Evolutionary conservation across 768 basidiomycete genomes (phyloP).

Genomic region (Phaffia tasmanica): DNA sequence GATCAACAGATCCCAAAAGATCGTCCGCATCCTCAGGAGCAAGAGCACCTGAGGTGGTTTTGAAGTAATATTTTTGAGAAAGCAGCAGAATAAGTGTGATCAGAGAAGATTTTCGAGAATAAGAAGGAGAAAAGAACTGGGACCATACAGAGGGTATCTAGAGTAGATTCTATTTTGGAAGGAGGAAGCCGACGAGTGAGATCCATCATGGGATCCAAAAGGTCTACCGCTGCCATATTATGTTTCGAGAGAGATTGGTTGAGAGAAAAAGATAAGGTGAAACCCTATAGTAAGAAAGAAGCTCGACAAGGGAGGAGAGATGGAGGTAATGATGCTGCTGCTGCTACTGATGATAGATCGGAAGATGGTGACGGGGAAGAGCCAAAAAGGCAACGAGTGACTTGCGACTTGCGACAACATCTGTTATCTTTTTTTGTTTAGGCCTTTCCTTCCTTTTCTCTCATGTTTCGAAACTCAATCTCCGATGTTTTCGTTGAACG

Average conservation of each 20-base stretch:
- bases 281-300: no score
- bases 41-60: slow-evolving; percentile 39
- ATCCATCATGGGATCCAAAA: slow-evolving; percentile 75
- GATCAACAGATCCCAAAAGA: slow-evolving; percentile 85
- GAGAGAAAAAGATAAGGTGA: not conserved
- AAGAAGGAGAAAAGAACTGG: not conserved
- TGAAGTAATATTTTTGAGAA: not conserved
- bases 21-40: slow-evolving; percentile 92
- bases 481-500: no score
- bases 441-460: no score
- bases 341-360: no score
- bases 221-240: not conserved
- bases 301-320: no score
- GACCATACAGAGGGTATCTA: slow-evolving; percentile 56
- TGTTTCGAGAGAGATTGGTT: not conserved
- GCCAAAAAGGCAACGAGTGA: no score
- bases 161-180: slow-evolving; percentile 73
- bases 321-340: no score
- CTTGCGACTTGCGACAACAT: no score
- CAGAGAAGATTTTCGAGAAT: not conserved
- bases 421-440: no score
- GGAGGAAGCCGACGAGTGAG: slow-evolving; percentile 93
- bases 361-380: no score
- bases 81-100: not conserved
- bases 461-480: no score